Conservation (phyloP, 805 yeast genomes). For the Lipomyces sp. region DNA sequence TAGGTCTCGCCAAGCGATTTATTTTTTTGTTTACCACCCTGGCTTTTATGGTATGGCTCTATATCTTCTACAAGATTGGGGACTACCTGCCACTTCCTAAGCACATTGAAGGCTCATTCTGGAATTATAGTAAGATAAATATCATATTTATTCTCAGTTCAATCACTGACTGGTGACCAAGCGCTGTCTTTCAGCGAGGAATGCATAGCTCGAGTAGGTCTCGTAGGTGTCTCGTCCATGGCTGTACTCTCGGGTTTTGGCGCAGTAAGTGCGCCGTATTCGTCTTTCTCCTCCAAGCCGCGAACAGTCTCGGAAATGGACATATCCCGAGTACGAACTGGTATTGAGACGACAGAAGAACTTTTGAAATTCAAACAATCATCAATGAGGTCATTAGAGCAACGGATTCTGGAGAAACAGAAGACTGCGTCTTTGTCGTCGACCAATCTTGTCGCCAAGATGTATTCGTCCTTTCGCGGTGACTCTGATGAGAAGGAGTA, state of each 20-base stretch:
- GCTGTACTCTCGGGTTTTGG: slow-evolving; percentile 50
- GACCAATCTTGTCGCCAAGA: slow-evolving; percentile 43
- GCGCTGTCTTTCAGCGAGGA: slow-evolving; percentile 36
- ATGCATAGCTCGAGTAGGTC: slow-evolving; percentile 46
- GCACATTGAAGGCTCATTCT: slow-evolving; percentile 38
- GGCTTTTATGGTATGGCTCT: slow-evolving; percentile 41
- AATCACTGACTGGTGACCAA: slow-evolving; percentile 4
- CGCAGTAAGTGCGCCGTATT: slow-evolving; percentile 50
- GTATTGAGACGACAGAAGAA: slow-evolving; percentile 44
- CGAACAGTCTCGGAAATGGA: slow-evolving; percentile 43
- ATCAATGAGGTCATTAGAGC: slow-evolving; percentile 35
- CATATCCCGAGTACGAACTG: slow-evolving; percentile 41
- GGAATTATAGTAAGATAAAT: slow-evolving; percentile 29
- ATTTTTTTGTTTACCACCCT: slow-evolving; percentile 23
- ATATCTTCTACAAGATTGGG: slow-evolving; percentile 41
- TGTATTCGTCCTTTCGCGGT: slow-evolving; percentile 39
- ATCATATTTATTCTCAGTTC: slow-evolving; percentile 10
- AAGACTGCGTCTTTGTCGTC: slow-evolving; percentile 32
- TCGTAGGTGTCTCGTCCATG: slow-evolving; percentile 51
- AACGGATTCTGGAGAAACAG: slow-evolving; percentile 40
- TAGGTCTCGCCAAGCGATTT: slow-evolving; percentile 23
- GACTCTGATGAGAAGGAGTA: slow-evolving; percentile 35
- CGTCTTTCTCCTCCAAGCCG: slow-evolving; percentile 43
- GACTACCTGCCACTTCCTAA: slow-evolving; percentile 40
- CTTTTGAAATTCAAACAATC: slow-evolving; percentile 42